Base-by-base conservation (phyloP, 768 basidiomycete species). In the Chiua virens region DNA sequence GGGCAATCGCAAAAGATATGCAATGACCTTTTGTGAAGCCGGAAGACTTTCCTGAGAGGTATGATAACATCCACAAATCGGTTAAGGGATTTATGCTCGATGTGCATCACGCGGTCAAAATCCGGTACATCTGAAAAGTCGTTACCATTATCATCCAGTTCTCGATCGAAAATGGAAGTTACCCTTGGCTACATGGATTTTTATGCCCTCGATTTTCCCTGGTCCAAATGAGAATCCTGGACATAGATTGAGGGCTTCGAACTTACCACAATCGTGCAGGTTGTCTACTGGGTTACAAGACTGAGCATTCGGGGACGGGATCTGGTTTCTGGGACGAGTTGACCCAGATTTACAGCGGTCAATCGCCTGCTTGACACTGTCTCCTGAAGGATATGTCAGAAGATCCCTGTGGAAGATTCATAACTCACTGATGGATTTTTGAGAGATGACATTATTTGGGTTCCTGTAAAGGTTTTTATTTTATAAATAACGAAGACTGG, bases 1-100 rank as follows among this genome's bases (percentile, higher is more conserved):
- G 73, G 70, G 4, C 75, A 61, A 58, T 97, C 92, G 66, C 85
- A 86, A 68, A 97, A 98, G 10, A 98, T 79, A 59, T 92, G 88
- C 42, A 94, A 62, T 32, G 85, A 86, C 0, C 76, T 67, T 17
- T 81, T 66, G 1, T 89, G 83, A 30, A 97, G 78, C 54, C 78
- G 75, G 66, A 90, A 97, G 5, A 94, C 71, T n/a, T 73, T 61
- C 3, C 81, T 76, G 22, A 97, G 72, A 0, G 81, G 81, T 1
- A 69, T 69, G 49, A 93, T 73, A 23, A 95, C 72, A 42, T 79
- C 72, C 17, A 88, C 77, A 63, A 96, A 93, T 25, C 88, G 79
- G 20, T 78, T 76, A 17, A 89, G 69, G 0, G 75, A 65, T 17
- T 81, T 78, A 20, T 66, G 68, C 61, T 85, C 82, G 18, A 63